phyloP scores from a whole-genome alignment of 2,329 filamentous ascomycete genomes.

The Achaetomium macrosporum region DNA sequence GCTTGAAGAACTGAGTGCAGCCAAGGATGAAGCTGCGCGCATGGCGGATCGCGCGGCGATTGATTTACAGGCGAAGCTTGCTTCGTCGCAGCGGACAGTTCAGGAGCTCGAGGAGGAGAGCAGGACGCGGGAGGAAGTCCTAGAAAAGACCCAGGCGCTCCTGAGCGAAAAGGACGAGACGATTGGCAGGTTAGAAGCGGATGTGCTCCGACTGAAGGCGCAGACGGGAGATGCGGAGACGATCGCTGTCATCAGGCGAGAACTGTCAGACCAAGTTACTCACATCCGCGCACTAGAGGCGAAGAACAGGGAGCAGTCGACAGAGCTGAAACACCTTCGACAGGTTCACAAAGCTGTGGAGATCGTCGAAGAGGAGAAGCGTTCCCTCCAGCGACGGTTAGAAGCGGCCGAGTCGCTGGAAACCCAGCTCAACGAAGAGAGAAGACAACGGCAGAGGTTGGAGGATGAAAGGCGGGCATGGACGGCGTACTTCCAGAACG shows the following conservation, averaged over 20 bases:
- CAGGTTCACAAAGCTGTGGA: conserved; percentile 82
- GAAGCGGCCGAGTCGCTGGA: conserved; percentile 69
- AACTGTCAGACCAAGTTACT: conserved; percentile 85
- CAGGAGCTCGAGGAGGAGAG: conserved; percentile 57
- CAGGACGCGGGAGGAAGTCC: conserved; percentile 47
- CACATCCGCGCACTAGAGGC: conserved; percentile 82
- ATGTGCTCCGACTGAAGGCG: conserved; percentile 77
- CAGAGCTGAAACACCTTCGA: conserved; percentile 75
- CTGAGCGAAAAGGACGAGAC: conserved; percentile 63
- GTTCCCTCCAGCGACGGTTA: conserved; percentile 69
- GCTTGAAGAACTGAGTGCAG: conserved; percentile 61
- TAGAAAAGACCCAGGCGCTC: conserved; percentile 59
- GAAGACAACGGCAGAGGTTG: conserved; percentile 76
- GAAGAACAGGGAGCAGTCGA: conserved; percentile 69
- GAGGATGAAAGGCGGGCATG: conserved; percentile 85
- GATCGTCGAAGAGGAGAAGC: conserved; percentile 92
- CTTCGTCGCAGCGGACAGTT: conserved; percentile 41
- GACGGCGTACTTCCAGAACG: conserved; percentile 75
- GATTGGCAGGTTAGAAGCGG: conserved; percentile 71
- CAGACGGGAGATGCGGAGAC: conserved; percentile 84
- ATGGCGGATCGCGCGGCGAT: conserved; percentile 48
- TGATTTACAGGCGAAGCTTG: conserved; percentile 49
- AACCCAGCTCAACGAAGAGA: conserved; percentile 69
- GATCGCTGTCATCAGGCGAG: conserved; percentile 74
- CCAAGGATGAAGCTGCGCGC: conserved; percentile 65